phyloP scores from a whole-genome alignment of 140 eudicot genomes.

The Anethum foeniculum region DNA sequence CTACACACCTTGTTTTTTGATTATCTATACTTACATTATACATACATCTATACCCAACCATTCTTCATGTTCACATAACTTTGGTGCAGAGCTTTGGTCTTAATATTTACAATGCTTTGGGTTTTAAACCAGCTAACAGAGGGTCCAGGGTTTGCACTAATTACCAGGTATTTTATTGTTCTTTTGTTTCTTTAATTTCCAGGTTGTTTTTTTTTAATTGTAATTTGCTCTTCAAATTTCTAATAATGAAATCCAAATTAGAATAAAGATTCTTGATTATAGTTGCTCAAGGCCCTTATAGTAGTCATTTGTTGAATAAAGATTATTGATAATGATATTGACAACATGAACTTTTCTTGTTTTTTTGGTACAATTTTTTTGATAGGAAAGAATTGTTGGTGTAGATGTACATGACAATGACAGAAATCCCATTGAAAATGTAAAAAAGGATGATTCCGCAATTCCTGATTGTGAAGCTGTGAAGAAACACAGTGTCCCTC shows the following conservation, averaged over 20 bases:
- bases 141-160: background rate
- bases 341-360: background rate
- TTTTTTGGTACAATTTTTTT: background rate
- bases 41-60: background rate
- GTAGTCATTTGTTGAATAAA: background rate
- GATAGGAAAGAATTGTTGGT: conserved; percentile 32
- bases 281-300: background rate
- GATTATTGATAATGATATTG: background rate
- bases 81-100: background rate
- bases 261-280: background rate
- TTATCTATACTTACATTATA: background rate
- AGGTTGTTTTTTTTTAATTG: background rate
- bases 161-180: background rate
- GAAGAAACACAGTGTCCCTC: conserved; percentile 27
- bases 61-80: background rate
- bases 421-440: background rate
- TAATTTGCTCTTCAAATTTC: background rate
- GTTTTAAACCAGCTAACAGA: background rate
- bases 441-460: conserved; percentile 6
- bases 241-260: no score
- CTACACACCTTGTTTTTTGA: background rate
- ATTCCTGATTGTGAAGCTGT: conserved; percentile 15
- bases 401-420: conserved; percentile 17
- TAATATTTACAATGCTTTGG: background rate
- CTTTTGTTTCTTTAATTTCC: background rate